Evolutionary conservation across 2,329 filamentous ascomycete species (phyloP), one percentile per base, ranked within the genome.

Genomic region (Rhinocladiella mackenziei): DNA sequence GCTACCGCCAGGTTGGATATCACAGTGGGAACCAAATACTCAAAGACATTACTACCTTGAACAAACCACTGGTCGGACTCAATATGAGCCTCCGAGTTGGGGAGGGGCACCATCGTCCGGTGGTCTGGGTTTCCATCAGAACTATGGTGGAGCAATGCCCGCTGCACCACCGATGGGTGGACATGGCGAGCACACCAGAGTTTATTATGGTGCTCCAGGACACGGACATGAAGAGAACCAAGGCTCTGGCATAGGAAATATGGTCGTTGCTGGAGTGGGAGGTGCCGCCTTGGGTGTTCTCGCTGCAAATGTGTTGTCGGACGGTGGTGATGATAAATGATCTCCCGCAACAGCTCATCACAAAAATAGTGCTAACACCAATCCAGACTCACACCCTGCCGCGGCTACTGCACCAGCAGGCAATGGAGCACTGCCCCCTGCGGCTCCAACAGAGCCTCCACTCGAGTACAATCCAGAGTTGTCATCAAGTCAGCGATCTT

Each of bases 1-100:
- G 50, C 56, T 70, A 51, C 55, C 70, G 39, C 53, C 65, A 54
- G 70, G 71, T 43, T 73, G 71, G 71, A 61, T 61, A 14, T 55
- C 64, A 23, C 71, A 73, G 54, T 72, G 63, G 58, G 71, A 74
- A 44, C 65, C 65, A 35, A 64, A 62, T 53, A 65, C 61, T 48
- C 69, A 72, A 53, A 65, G 69, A 29, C 67, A 64, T 57, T 74
- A 68, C 61, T 73, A 69, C 48, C 58, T 72, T 43, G 69, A 74
- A 55, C 67, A 71, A 53, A 64, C 69, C 15, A 73, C 69, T 9
- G 71, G 71, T 14, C 65, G 67, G 45, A 67, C 65, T 1, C 68
- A 72, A 49, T 74, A 70, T 71, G 69, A 74, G 15, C 61, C 62
- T 29, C 70, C 71, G 3, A 52, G 60, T 9, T 20, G 42, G 26